Base-by-base conservation (phyloP, 1,284 basidiomycete genomes). In the Ustilago xerochloae region DNA sequence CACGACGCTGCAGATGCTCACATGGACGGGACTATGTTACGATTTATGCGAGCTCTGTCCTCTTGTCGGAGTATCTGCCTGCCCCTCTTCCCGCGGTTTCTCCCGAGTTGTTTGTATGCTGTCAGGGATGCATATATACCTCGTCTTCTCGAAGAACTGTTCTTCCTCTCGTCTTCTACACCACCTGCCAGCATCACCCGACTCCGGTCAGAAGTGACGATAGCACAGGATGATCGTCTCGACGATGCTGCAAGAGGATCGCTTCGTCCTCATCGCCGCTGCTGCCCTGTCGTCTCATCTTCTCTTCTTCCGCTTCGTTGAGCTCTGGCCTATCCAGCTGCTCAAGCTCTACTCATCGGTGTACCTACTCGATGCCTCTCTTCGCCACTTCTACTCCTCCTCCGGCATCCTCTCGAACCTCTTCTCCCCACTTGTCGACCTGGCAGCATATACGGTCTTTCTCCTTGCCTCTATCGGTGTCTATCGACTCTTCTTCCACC, bases 401-500 rank as follows among this genome's bases (percentile, higher is more conserved):
- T 20, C 48, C 4, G 20, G 48, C 32, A 50, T 24, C 32, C 18
- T 24, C 3, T 10, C 22, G 2, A 33, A 8, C 12, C 3, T 35
- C 12, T 4, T 16, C 4, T 36, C 35, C 15, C 6, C 8, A 6
- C 13, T 13, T 6, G 35, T 36, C 12, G 35, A 36, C 15, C 35
- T 36, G 5, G n/a, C 35, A 6, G 35, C 35, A 36, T 36, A 36
- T n/a, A 36, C 35, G 6, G 4, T 36, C 35, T 16, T 36, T 6
- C 15, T 36, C 8, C 18, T 16, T 13, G 6, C 18, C 15, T 16
- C 15, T n/a, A 36, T 36, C 18, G 35, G 35, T 5, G 18, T 36
- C 6, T 51, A 51, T 24, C 49, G 49, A 38, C 33, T 38, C 24
- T 36, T 36, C 22, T 51, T 51, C 18, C 49, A 51, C 32, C 33